Evolutionary conservation across 805 yeast species (phyloP).

Genomic region (Candida sonorensis): DNA sequence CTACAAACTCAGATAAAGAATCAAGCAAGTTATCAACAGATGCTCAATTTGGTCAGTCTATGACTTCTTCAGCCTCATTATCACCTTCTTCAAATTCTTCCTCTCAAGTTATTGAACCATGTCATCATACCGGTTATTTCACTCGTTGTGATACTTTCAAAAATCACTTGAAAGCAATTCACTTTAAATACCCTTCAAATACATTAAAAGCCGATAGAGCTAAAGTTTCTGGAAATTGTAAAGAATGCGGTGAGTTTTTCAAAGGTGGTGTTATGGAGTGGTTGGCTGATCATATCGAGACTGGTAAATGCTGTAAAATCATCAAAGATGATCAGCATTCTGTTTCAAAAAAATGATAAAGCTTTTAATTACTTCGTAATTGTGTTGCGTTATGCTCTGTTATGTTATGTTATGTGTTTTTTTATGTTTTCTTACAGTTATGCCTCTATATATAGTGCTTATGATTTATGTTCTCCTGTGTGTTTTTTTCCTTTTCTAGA

Average conservation of each 20-base stretch:
- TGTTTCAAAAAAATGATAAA: no score
- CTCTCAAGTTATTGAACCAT: constrained; percentile 29
- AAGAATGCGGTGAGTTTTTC: constrained; percentile 64
- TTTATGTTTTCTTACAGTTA: no score
- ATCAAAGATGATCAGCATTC: constrained; percentile 1
- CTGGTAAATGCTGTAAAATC: constrained; percentile 29
- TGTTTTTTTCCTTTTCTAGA: no score
- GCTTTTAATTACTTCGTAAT: no score
- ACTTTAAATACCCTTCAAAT: constrained; percentile 82
- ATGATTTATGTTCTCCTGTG: no score
- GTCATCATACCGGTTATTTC: constrained; percentile 82
- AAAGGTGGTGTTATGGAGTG: constrained; percentile 63
- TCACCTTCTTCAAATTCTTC: no score
- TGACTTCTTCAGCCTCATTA: no score
- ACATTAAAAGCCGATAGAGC: constrained; percentile 72
- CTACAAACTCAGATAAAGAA: constrained; percentile 7
- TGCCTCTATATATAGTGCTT: no score
- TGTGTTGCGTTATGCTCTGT: no score
- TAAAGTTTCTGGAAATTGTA: constrained; percentile 66
- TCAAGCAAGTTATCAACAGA: constrained; percentile 7
- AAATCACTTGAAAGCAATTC: constrained; percentile 84
- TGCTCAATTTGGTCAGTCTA: no score
- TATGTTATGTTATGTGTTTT: no score
- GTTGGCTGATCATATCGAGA: constrained; percentile 69
- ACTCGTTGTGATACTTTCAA: constrained; percentile 88